These are phyloP conservation scores for Alternaria novae-zelandiae DNA, from an alignment of 2,329 filamentous ascomycete species.

Conservation along the genomic window DNA sequence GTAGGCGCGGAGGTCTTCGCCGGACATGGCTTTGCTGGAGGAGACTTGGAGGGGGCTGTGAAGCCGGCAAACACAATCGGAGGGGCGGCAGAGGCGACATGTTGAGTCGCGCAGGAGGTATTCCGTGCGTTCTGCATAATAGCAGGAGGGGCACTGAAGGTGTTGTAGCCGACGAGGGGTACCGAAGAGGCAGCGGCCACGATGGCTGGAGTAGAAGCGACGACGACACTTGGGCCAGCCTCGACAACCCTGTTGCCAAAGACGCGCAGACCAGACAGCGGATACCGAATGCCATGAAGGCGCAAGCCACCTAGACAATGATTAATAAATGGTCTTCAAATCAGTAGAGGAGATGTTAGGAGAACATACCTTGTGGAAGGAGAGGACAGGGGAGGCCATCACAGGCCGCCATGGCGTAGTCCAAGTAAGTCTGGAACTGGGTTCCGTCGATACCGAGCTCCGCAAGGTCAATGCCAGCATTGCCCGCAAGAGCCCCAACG, in stretches of 20 bases:
- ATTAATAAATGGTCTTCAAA: not conserved
- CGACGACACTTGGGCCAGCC: not conserved
- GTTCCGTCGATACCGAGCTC: conserved; percentile 1
- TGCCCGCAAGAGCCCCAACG: not conserved
- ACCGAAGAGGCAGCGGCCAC: not conserved
- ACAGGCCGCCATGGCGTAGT: not conserved
- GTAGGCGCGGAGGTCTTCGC: not conserved
- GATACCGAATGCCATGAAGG: conserved; percentile 3
- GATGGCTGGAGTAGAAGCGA: not conserved
- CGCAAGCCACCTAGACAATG: not conserved
- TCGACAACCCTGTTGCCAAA: not conserved
- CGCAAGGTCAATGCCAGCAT: not conserved
- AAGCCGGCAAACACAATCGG: not conserved
- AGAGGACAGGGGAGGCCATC: conserved; percentile 1
- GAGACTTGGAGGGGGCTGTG: not conserved
- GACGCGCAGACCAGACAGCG: conserved; percentile 2
- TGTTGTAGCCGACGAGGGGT: not conserved
- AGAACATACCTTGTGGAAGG: conserved; percentile 3
- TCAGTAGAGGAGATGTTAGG: not conserved
- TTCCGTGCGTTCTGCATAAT: not conserved
- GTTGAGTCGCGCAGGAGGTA: not conserved
- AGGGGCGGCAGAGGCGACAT: not conserved
- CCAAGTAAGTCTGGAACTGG: conserved; percentile 2
- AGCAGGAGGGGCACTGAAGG: not conserved
- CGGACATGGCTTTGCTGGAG: not conserved